These are phyloP conservation scores for Fusarium sp. DNA, from an alignment of 2,329 filamentous ascomycete species.

Conservation along the genomic window DNA sequence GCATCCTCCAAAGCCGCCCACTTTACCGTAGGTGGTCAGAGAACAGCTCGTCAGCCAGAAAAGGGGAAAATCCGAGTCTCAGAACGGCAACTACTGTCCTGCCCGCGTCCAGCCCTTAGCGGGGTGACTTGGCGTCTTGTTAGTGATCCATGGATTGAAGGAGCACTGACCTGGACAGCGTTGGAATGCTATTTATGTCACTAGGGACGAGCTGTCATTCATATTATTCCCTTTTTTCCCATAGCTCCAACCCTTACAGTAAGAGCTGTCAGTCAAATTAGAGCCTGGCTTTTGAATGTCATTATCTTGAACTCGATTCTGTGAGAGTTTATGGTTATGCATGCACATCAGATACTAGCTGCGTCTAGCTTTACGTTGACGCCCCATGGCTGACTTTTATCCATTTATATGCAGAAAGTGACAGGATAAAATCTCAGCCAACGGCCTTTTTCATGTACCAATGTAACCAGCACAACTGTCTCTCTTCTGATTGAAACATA, in stretches of 20 bases:
- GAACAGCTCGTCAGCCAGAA: conserved; percentile 17
- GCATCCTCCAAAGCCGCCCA: conserved; percentile 9
- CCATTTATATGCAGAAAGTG: conserved; percentile 15
- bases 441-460: not conserved
- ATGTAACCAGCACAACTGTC: conserved; percentile 17
- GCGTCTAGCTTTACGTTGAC: conserved; percentile 18
- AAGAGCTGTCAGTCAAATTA: not conserved
- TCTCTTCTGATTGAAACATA: not conserved
- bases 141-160: conserved; percentile 14
- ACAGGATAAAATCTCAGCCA: conserved; percentile 5
- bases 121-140: conserved; percentile 36
- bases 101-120: conserved; percentile 27
- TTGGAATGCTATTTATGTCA: conserved; percentile 29
- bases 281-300: not conserved
- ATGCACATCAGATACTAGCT: conserved; percentile 15
- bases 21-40: conserved; percentile 7
- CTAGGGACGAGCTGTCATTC: not conserved
- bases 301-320: not conserved
- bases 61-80: conserved; percentile 33
- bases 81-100: conserved; percentile 35
- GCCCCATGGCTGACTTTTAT: conserved; percentile 17
- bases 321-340: not conserved
- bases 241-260: not conserved
- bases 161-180: not conserved
- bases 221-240: not conserved